phyloP scores from a whole-genome alignment of 2,329 filamentous ascomycete genomes.

The Tolypocladium capitatum region DNA sequence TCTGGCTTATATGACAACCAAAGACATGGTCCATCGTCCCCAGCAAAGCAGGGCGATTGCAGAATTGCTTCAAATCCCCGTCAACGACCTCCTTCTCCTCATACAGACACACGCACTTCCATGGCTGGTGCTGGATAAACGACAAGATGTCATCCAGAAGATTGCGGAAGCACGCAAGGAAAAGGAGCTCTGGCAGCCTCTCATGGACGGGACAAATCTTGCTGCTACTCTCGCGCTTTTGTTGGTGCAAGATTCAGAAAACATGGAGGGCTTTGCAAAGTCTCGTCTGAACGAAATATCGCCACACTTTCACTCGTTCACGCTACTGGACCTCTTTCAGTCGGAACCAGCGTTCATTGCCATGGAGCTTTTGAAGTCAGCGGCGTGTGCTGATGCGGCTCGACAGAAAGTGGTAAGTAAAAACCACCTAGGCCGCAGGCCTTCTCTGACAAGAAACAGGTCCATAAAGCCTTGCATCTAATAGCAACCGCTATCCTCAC shows the following conservation, averaged over 20 bases:
- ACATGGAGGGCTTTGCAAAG: conserved; percentile 54
- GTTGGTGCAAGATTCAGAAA: conserved; percentile 40
- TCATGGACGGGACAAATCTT: conserved; percentile 44
- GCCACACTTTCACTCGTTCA: conserved; percentile 52
- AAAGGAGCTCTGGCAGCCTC: conserved; percentile 41
- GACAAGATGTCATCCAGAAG: conserved; percentile 63
- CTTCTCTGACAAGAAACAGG: conserved; percentile 23
- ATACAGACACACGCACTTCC: conserved; percentile 77
- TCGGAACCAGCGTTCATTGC: conserved; percentile 63
- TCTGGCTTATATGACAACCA: conserved; percentile 68
- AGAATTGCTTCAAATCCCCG: conserved; percentile 63
- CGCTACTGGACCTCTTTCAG: conserved; percentile 56
- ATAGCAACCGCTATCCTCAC: conserved; percentile 29
- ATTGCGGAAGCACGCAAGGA: conserved; percentile 70
- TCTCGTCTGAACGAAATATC: conserved; percentile 56
- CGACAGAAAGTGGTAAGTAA: conserved; percentile 42
- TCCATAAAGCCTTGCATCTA: conserved; percentile 31
- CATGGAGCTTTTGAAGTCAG: conserved; percentile 69
- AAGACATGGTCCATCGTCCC: conserved; percentile 68
- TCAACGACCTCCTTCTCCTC: conserved; percentile 58
- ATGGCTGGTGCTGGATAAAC: conserved; percentile 68
- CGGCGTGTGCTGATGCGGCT: conserved; percentile 52
- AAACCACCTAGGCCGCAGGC: not conserved
- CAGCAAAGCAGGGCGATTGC: conserved; percentile 70
- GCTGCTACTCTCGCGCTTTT: conserved; percentile 45